Base-by-base conservation (phyloP, 306 rosid species). In the Vicia sativa region DNA sequence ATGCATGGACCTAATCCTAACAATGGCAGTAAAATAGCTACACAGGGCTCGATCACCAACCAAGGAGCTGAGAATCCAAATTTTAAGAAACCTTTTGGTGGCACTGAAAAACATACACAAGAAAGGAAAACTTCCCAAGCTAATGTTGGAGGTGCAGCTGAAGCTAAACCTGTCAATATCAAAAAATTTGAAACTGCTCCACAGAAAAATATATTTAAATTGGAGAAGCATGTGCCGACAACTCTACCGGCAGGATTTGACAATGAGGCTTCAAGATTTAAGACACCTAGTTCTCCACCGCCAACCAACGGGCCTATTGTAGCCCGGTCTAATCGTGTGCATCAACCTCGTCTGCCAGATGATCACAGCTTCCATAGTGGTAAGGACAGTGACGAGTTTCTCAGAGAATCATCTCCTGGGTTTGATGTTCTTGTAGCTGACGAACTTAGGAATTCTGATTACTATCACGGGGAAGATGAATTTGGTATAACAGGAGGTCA, bases 391-490 rank as follows among this genome's bases (percentile, higher is more conserved):
- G 99, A 95, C 59, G 99, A 95, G 81, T 79, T 80, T 38, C 74
- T 90, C 77, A 86, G 89, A 82, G 99, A 95, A 75, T 90, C 97
- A 6, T 95, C 99, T 52, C 99, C 99, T 56, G 99, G 99, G 23
- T 95, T 95, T 77, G 99, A 95, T 90, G 99, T 95, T 71, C 99
- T 95, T 63, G 99, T 95, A 10, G 99, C 88, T 42, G 95, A 90
- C 81, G 99, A 91, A 61, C 85, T 78, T n/a, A 74, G 91, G 63
- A 89, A 85, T 78, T 83, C 91, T 28, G 97, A 85, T 49, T 95
- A 90, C 77, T 87, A 83, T 21, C 84, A 82, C 10, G 83, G 86
- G 59, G 97, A 90, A 52, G 96, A 87, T 78, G 91, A 80, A 57
- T 89, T 74, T 57, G 89, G 95, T 44, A 77, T 86, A 74, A 13